Base-by-base conservation (phyloP, 495 filamentous ascomycete species). In the Hypoxylon fragiforme region DNA sequence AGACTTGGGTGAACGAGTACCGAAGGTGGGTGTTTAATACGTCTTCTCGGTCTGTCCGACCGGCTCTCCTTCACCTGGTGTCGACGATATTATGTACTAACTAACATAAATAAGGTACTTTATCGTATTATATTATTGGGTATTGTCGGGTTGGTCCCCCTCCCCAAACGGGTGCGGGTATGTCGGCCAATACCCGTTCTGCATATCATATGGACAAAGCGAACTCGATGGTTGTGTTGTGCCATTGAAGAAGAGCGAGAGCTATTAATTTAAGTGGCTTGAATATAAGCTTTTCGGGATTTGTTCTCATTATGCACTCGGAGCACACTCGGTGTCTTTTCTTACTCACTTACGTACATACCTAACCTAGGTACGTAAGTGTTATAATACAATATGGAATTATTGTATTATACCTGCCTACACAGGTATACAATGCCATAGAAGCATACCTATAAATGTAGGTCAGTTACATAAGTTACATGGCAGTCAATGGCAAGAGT, bases 241-340 rank as follows among this genome's bases (percentile, higher is more conserved):
- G 52, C 52, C 42, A 40, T 57, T 44, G 26, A 57, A 57, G 44
- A 38, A 50, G 47, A 53, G 43, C 43, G 44, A 49, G 43, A 36
- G 42, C 37, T 48, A 48, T 46, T 56, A 51, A 61, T 56, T 50
- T 61, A 51, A 61, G 57, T 61, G 57, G 57, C 51, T 19, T 35
- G 44, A 37, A 18, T 28, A 15, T 52, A 18, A 44, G 32, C 19
- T 7, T 3, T 19, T n/a, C 58, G 58, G 58, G 52, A 31, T 62
- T 49, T 57, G 58, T 11, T 51, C 15, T 9, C 38, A 53, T 43
- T 44, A n/a, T n/a, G n/a, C n/a, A 38, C 51, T 53, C 36, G 50
- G 43, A 47, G 58, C 39, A 50, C 18, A 11, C 45, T 53, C 58
- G 58, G 58, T 51, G 52, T 62, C 44, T 51, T 46, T 14, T 50